phyloP scores from a whole-genome alignment of 306 rosid species.

The Cyclanthera cordifolia region DNA sequence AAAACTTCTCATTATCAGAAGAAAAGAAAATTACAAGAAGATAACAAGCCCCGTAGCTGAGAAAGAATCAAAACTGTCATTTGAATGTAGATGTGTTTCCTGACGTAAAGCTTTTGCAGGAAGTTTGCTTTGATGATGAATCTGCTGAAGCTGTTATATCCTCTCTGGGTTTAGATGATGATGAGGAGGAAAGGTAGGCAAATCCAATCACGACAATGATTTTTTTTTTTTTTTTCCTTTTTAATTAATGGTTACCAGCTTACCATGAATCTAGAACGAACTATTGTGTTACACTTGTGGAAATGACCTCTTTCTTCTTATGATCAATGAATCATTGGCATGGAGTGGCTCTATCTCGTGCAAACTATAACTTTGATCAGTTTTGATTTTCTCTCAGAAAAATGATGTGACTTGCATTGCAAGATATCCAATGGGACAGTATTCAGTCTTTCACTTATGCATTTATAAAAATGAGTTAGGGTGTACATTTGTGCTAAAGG shows the following conservation, averaged over 20 bases:
- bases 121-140: constrained; percentile 93
- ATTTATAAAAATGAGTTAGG: too few relatives aligned
- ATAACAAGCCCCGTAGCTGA: too few relatives aligned
- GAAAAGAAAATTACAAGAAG: too few relatives aligned
- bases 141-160: constrained; percentile 97
- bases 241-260: not conserved
- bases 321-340: not conserved
- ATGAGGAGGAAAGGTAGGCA: constrained; percentile 82
- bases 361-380: not conserved
- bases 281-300: not conserved
- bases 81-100: constrained; percentile 19
- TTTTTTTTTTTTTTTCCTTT: not conserved
- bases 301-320: not conserved
- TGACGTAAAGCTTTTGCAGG: constrained; percentile 38
- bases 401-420: not conserved
- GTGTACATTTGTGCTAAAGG: too few relatives aligned
- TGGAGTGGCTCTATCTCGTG: not conserved
- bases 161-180: constrained; percentile 91
- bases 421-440: not conserved
- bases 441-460: not conserved
- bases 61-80: too few relatives aligned
- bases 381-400: not conserved
- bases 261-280: not conserved
- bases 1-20: too few relatives aligned
- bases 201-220: constrained; percentile 6